Evolutionary conservation across 1,284 basidiomycete genomes (phyloP), one percentile per base, ranked within the genome.

Genomic region (Rhodotorula sp.): DNA sequence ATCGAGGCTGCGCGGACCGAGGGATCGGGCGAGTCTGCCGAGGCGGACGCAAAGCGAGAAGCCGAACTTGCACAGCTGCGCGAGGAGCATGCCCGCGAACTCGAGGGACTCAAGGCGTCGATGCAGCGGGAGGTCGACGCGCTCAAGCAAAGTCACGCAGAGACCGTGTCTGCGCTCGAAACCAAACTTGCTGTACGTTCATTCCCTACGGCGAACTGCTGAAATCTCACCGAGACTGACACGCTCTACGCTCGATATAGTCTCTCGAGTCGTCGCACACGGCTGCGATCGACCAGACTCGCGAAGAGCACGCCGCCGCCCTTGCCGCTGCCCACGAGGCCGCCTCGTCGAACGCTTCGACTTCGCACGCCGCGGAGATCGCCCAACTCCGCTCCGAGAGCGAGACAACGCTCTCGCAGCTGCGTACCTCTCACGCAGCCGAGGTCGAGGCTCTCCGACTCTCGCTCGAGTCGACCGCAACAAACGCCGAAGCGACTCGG

Each of bases 251-350:
- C 56, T 15, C 15, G 17, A 15, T 15, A 18, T 54, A 83, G 65
- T 82, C 87, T 42, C 80, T 91, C 33, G 82, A 87, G 75, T 85
- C 89, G 70, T 87, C 87, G 4, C 91, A 90, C 78, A 85, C 89
- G 73, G 86, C 85, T 62, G 90, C 51, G 30, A 53, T 68, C 20
- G 22, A 58, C 14, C 3, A 33, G 14, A 44, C 44, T 7, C n/a
- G 24, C 18, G 48, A 44, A 7, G 44, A 46, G 12, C 51, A 62
- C 55, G 60, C 48, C 10, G 18, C 54, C 26, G 59, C 62, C 6
- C 54, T 68, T 51, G 6, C 45, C 17, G 18, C 45, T 5, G 59
- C 64, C 15, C 46, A 37, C 44, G 51, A 60, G 8, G 89, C 90
- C 78, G 91, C 90, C 29, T 29, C 30, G 33, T 45, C 58, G 5